Percentiles rank a stretch among this genome's conserved stretches.
Conservation (phyloP, 768 basidiomycete genomes). For the Pleurotus salmoneostramineus region DNA sequence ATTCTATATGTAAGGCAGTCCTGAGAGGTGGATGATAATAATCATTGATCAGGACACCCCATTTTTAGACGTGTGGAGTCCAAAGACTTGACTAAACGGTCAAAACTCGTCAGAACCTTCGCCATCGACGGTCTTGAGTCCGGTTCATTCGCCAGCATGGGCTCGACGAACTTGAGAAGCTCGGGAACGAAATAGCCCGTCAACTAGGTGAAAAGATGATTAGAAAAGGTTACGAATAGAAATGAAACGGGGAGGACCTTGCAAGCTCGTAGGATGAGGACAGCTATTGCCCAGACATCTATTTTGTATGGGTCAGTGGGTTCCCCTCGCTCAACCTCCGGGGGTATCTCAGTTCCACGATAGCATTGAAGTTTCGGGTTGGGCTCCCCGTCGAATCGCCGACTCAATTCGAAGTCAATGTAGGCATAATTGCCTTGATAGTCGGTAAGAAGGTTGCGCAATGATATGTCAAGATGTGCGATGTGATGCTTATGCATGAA, state of each 20-base stretch:
- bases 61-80: constrained; percentile 25
- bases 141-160: constrained; percentile 57
- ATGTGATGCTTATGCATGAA: constrained; percentile 69
- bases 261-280: constrained; percentile 61
- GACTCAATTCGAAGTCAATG: constrained; percentile 72
- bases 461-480: constrained; percentile 71
- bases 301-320: constrained; percentile 60
- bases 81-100: constrained; percentile 41
- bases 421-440: constrained; percentile 61
- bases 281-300: constrained; percentile 70
- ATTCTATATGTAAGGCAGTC: too few relatives aligned
- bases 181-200: constrained; percentile 57
- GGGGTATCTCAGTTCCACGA: constrained; percentile 65
- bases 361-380: constrained; percentile 36
- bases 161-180: constrained; percentile 48
- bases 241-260: constrained; percentile 40
- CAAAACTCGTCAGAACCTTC: constrained; percentile 47
- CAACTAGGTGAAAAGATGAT: constrained; percentile 30
- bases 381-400: constrained; percentile 37
- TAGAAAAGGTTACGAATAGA: constrained; percentile 5
- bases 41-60: not conserved
- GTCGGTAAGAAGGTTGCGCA: constrained; percentile 67
- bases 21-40: too few relatives aligned
- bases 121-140: constrained; percentile 47
- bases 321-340: constrained; percentile 57